Evolutionary conservation across 306 rosid species (phyloP).

Genomic region (Alnus glutinosa): DNA sequence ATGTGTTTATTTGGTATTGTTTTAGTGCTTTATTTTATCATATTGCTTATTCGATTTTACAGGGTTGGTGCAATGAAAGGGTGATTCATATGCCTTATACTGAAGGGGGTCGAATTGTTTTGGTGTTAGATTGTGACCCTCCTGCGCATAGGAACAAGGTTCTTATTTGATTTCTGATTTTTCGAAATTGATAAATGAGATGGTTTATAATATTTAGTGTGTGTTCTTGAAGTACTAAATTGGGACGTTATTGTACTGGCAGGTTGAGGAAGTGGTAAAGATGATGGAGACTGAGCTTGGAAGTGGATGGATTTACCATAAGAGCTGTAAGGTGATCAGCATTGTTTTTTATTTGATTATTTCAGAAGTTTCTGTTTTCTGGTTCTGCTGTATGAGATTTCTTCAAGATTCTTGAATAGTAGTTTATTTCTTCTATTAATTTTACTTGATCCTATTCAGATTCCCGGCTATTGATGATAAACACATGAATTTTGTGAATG

Average conservation of each 20-base stretch:
- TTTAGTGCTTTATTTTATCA: constrained; percentile 14
- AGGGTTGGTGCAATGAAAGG: constrained; percentile 77
- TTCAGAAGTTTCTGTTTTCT: neutral
- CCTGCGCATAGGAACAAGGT: constrained; percentile 67
- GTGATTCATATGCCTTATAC: constrained; percentile 27
- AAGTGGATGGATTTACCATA: constrained; percentile 63
- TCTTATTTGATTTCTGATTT: neutral
- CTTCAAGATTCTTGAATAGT: neutral
- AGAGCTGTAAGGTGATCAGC: constrained; percentile 59
- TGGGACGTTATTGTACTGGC: constrained; percentile 2
- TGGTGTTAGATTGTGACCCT: constrained; percentile 60
- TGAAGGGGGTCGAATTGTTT: constrained; percentile 45
- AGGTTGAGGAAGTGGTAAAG: constrained; percentile 68
- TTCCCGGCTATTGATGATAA: neutral
- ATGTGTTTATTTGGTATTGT: neutral
- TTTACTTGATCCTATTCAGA: constrained; percentile 2
- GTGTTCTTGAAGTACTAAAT: neutral
- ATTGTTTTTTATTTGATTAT: constrained; percentile 9
- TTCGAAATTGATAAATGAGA: neutral
- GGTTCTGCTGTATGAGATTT: neutral
- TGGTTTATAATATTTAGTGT: neutral
- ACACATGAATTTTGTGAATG: neutral
- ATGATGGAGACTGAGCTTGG: constrained; percentile 86
- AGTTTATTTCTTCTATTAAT: neutral
- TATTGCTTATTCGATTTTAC: constrained; percentile 15